Conservation (phyloP, 805 yeast genomes). For the Suhomyces xylopsoci region DNA sequence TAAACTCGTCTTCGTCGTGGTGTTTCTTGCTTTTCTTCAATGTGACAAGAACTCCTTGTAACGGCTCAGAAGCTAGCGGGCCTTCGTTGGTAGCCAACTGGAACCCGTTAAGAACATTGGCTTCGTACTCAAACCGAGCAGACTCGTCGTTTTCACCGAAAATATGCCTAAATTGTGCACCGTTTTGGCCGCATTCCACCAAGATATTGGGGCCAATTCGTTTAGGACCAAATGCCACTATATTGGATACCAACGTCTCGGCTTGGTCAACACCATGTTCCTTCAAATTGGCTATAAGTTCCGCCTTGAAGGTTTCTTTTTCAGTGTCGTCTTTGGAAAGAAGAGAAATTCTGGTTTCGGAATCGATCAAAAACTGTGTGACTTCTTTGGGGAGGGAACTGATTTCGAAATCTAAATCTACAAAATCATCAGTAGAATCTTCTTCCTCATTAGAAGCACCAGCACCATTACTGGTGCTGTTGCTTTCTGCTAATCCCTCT, state of each 20-base stretch:
- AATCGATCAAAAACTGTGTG: conserved; percentile 46
- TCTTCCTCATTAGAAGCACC: too few relatives aligned
- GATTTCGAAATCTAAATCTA: conserved; percentile 50
- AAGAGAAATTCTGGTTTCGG: conserved; percentile 43
- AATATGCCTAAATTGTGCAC: conserved; percentile 26
- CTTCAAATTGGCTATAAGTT: conserved; percentile 8
- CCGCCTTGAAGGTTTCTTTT: conserved; percentile 10
- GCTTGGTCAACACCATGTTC: conserved; percentile 18
- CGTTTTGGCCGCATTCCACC: conserved; percentile 46
- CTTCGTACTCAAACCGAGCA: conserved; percentile 43
- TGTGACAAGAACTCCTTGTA: conserved; percentile 72
- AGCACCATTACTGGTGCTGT: too few relatives aligned
- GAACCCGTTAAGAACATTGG: conserved; percentile 75
- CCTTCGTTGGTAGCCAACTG: conserved; percentile 81
- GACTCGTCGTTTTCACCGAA: conserved; percentile 15
- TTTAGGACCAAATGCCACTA: conserved; percentile 75
- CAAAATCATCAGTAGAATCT: too few relatives aligned
- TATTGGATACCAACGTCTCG: conserved; percentile 25
- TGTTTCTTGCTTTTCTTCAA: conserved; percentile 33
- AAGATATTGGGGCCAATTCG: conserved; percentile 73
- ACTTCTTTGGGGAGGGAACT: conserved; percentile 56
- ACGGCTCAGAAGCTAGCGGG: conserved; percentile 83
- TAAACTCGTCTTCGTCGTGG: conserved; percentile 29
- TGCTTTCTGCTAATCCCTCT: conserved; percentile 77
- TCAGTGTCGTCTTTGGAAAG: conserved; percentile 22